These are phyloP conservation scores for Alliaria petiolata DNA, from an alignment of 345 rosid genomes.

Conservation along the genomic window DNA sequence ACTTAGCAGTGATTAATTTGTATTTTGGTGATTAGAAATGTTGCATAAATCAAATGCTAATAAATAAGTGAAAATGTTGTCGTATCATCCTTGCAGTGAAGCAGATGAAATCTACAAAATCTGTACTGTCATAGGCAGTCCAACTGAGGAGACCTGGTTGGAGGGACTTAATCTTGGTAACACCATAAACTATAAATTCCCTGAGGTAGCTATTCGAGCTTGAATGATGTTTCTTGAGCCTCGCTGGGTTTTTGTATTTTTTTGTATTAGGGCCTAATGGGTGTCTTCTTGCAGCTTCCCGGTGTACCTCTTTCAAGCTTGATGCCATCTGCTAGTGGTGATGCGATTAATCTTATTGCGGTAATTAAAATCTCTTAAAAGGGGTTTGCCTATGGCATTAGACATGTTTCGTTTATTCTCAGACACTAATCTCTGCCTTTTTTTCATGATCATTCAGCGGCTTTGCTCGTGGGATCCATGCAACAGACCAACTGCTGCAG, in stretches of 20 bases:
- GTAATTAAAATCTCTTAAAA: conserved; percentile 27
- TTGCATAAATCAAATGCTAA: background rate
- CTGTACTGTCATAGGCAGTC: conserved; percentile 82
- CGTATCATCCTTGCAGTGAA: conserved; percentile 58
- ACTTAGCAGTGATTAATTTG: background rate
- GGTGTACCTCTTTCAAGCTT: conserved; percentile 56
- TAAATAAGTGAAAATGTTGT: background rate
- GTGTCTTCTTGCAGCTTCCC: conserved; percentile 44
- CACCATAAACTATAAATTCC: conserved; percentile 74
- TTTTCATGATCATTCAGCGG: conserved; percentile 37
- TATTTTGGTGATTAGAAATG: background rate
- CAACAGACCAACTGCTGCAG: conserved; percentile 87
- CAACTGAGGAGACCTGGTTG: conserved; percentile 70
- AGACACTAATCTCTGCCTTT: background rate
- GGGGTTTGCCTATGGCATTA: background rate
- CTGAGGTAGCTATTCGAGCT: conserved; percentile 44
- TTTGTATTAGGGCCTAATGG: background rate
- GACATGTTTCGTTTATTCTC: background rate
- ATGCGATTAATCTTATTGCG: conserved; percentile 65
- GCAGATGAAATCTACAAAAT: conserved; percentile 97
- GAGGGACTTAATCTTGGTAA: conserved; percentile 87
- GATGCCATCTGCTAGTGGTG: conserved; percentile 70
- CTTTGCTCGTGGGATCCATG: conserved; percentile 98
- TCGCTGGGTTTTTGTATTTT: too few species aligned
- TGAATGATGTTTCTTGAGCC: background rate